Evolutionary conservation across 805 yeast genomes (phyloP), one percentile per base, ranked within the genome.

Genomic region (Yarrowia phangngaensis): DNA sequence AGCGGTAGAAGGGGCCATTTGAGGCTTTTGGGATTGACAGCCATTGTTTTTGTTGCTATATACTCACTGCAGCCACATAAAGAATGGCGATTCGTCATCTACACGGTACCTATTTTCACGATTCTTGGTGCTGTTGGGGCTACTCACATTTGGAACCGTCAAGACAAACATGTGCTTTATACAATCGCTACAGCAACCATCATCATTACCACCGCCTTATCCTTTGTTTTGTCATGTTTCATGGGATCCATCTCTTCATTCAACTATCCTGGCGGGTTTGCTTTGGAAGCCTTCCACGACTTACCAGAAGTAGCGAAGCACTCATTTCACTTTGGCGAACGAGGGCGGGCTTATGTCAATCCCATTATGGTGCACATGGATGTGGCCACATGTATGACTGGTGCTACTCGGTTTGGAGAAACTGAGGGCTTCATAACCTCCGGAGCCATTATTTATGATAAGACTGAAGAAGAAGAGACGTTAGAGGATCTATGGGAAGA

Each of bases 231-330:
- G 3, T 75, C 89, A 0, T 32, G 73, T 1, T 59, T 71, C 8
- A 79, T 79, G 71, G 75, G 81, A 0, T 73, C 71, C 36, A 70
- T 79, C 4, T 86, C 95, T 0, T 72, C 82, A 41, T 68, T 69
- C 62, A 90, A 90, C 63, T 90, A 90, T 60, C 95, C 96, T 2
- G 97, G 97, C 9, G 97, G 96, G 0, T 71, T 65, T 1, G 95
- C 95, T 0, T 65, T 88, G 24, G 53, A 60, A 12, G 58, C 59
- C 16, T 71, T 84, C 51, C 83, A 86, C 57, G 56, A 68, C 8
- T 60, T 68, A 31, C 57, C 54, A 8, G 51, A 45, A 4, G 28
- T 32, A 8, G 43, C 75, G 19, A 45, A 66, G 7, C 52, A 53
- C 27, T 24, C 46, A 24, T 48, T 38, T 33, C 43, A 20, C 48